Evolutionary conservation across 2,329 filamentous ascomycete species (phyloP), one percentile per base, ranked within the genome.

Genomic region (Lecanicillium sp.): DNA sequence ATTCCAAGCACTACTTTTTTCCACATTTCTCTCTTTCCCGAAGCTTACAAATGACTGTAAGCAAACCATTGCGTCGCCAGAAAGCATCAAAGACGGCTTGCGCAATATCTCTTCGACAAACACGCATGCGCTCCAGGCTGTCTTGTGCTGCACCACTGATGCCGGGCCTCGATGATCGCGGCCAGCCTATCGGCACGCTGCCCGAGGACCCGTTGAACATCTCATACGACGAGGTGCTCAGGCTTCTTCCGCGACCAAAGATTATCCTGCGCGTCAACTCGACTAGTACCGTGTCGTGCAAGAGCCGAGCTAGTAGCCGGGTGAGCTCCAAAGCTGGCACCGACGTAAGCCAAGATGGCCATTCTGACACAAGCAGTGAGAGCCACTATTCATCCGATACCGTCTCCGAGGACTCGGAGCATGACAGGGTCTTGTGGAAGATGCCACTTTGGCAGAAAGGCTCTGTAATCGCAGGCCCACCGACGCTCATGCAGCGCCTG

Each of bases 101-200:
- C 18, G 9, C 19, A 8, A 15, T 3, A 3, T 12, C 22, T 5
- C 2, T 35, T 3, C 32, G 38, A 5, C 38, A 35, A 13, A 40
- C 38, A 8, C 31, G 38, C 20, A 40, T 40, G 33, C 49, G 52
- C 17, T 47, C 52, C 3, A 38, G 25, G 16, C 46, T 54, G n/a
- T 27, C 18, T 3, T 34, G 44, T 30, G 44, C 51, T 20, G 43
- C 52, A 25, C 45, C 43, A 1, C 42, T 54, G 8, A 51, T 55
- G 52, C 28, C 19, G 11, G 48, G 50, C 5, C 45, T 55, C 20
- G 45, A 47, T 14, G 11, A 40, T 11, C 40, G 25, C 9, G 43
- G 42, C 13, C 31, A n/a, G 7, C 40, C 49, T 7, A n/a, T 33
- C 2, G 43, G 42, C 7, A 17, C 41, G 2, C 36, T 48, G 11